Conservation (phyloP, 768 basidiomycete species). For the Leccinum variicolor region DNA sequence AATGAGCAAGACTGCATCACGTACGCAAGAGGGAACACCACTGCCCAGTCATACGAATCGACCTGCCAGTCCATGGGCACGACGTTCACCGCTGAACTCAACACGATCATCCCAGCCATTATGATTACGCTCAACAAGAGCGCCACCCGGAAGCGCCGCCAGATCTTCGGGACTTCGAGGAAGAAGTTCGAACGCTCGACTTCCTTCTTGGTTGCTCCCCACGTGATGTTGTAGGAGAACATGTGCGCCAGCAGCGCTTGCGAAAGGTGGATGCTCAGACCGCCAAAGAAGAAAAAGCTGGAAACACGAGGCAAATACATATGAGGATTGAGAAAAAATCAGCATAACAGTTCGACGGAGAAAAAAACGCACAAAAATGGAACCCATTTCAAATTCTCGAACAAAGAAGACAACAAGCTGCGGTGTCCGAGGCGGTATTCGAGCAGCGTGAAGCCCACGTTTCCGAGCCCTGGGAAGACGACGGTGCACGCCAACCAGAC, state of each 20-base stretch:
- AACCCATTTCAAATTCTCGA: slow-evolving; percentile 29
- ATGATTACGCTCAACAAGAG: slow-evolving; percentile 51
- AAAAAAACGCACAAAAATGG: slow-evolving; percentile 35
- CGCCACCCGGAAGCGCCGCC: slow-evolving; percentile 70
- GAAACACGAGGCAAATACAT: not conserved
- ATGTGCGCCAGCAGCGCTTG: slow-evolving; percentile 53
- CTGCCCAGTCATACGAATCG: slow-evolving; percentile 57
- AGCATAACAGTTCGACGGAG: not conserved
- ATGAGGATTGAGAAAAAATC: not conserved
- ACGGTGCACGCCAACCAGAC: slow-evolving; percentile 76
- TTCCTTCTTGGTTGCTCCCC: slow-evolving; percentile 72
- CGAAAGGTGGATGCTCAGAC: slow-evolving; percentile 51
- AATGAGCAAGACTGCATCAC: not conserved
- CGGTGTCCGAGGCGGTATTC: slow-evolving; percentile 66
- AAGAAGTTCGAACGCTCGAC: slow-evolving; percentile 91
- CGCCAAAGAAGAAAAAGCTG: slow-evolving; percentile 53
- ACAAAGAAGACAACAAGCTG: slow-evolving; percentile 17
- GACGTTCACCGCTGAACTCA: slow-evolving; percentile 38
- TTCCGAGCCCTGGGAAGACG: slow-evolving; percentile 73
- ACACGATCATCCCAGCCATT: slow-evolving; percentile 53
- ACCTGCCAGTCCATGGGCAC: slow-evolving; percentile 72
- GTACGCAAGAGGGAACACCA: slow-evolving; percentile 69
- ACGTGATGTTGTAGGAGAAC: slow-evolving; percentile 56
- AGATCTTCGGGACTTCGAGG: slow-evolving; percentile 81
- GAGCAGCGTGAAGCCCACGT: slow-evolving; percentile 67